phyloP scores from a whole-genome alignment of 345 rosid genomes.

The Eucalyptus guilfoylei region DNA sequence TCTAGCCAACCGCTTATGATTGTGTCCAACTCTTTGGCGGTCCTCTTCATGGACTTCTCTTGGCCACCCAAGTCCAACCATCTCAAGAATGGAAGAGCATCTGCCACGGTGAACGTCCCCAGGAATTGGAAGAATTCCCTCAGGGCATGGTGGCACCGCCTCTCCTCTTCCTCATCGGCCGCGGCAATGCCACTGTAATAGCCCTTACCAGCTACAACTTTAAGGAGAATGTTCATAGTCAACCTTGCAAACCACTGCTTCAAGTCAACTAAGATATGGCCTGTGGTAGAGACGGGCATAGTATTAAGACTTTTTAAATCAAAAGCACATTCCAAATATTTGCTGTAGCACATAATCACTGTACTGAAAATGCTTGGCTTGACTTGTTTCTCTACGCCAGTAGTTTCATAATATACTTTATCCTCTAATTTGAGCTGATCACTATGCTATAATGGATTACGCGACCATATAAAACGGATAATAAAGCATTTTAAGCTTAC shows the following conservation, averaged over 20 bases:
- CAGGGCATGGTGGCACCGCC: neutral
- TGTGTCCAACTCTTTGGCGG: neutral
- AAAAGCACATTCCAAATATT: neutral
- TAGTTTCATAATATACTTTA: neutral
- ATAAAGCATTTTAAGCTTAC: neutral
- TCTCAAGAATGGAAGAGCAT: slow-evolving; percentile 9
- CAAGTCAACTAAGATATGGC: slow-evolving; percentile 9
- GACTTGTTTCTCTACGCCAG: neutral
- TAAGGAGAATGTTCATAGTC: slow-evolving; percentile 4
- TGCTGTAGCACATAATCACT: neutral
- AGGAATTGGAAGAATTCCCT: neutral
- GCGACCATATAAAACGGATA: neutral
- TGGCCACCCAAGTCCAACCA: slow-evolving; percentile 12
- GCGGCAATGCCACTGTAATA: neutral
- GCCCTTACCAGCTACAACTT: slow-evolving; percentile 20
- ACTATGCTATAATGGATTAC: neutral
- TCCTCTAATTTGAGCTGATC: neutral
- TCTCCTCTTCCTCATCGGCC: neutral
- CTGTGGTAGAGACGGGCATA: neutral
- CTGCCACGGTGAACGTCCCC: slow-evolving; percentile 2
- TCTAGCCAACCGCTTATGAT: slow-evolving; percentile 1
- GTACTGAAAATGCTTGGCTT: neutral
- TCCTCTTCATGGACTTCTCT: slow-evolving; percentile 6
- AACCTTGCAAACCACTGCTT: slow-evolving; percentile 10
- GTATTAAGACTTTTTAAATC: neutral